Evolutionary conservation across 164 flowering plant species (phyloP), one percentile per base, ranked within the genome.

Genomic region (Tetrastigma voinierianum): DNA sequence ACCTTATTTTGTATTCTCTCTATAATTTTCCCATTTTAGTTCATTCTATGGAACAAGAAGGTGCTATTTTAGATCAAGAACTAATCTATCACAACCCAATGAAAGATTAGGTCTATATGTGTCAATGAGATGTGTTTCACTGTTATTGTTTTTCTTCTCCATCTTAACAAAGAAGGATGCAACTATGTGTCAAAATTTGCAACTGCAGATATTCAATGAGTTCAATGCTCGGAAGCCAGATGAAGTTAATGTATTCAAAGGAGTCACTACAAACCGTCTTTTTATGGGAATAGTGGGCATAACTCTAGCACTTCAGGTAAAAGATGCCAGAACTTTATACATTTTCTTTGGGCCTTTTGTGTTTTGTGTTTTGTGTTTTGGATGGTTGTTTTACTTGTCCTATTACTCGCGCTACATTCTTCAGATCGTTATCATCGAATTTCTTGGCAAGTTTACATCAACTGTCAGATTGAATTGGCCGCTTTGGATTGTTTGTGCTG

Each of bases 141-240:
- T n/a, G n/a, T n/a, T n/a, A n/a, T n/a, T n/a, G n/a, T n/a, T n/a
- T n/a, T n/a, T n/a, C n/a, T n/a, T n/a, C n/a, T n/a, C n/a, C n/a
- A n/a, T n/a, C n/a, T n/a, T n/a, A n/a, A n/a, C n/a, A n/a, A n/a
- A n/a, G n/a, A n/a, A n/a, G n/a, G n/a, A n/a, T n/a, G n/a, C n/a
- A n/a, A n/a, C n/a, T n/a, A n/a, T n/a, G n/a, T n/a, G n/a, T n/a
- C n/a, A n/a, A n/a, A n/a, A n/a, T n/a, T n/a, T 32, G 40, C 40
- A 32, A 32, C 18, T 14, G 18, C 85, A 94, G 97, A 55, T 91
- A 40, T 94, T 91, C 77, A 94, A 94, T 62, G 97, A 91, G 68
- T 86, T 92, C 66, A 94, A 94, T 81, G 96, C 98, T 21, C 79
- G 98, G 56, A 91, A 91, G 76, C 98, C 98, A 5, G 98, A 94